Evolutionary conservation across 345 rosid genomes (phyloP), one percentile per base, ranked within the genome.

Genomic region (Eucalyptus dawsonii): DNA sequence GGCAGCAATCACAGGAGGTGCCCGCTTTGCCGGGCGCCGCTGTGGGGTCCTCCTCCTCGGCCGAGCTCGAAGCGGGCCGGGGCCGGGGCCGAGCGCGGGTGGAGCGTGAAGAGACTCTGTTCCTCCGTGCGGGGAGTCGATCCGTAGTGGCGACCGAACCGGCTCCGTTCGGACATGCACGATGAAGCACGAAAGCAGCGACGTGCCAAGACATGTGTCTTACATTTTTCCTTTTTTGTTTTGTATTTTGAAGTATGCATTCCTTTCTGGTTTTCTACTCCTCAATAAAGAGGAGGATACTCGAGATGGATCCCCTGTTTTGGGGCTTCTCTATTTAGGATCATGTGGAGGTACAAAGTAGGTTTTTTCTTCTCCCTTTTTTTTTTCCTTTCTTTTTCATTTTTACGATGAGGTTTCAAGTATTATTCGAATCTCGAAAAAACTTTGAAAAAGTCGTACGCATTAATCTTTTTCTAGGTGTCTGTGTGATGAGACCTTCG

Each of bases 11-110:
- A 92, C 80, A 91, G 93, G 31, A 95, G 92, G 2, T 97, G 99
- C 89, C 99, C 99, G 3, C 95, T 97, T 0, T 97, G 99, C 90
- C 91, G 99, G 90, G 92, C 98, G 86, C 98, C 98, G 85, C 89
- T 97, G 37, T 92, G 95, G 92, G 91, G 92, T 76, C 17, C 89
- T 54, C 92, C 89, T 50, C 91, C 92, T 9, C 69, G 88, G 31
- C 22, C 53, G 88, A 93, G 88, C 53, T 92, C 91, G 93, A 91
- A 47, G 69, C 27, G 42, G 89, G 40, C 93, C 42, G 92, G 87
- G 91, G 60, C 62, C 62, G 29, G 62, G 62, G 62, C 62, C 62
- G 62, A 96, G 89, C 98, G 96, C 14, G 94, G 96, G 88, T 97
- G 99, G 99, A 97, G 95, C 8, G 97, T 96, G 2, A 97, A 97